Conservation (phyloP, 2,329 filamentous ascomycete genomes). For the Penicillium brasilianum region DNA sequence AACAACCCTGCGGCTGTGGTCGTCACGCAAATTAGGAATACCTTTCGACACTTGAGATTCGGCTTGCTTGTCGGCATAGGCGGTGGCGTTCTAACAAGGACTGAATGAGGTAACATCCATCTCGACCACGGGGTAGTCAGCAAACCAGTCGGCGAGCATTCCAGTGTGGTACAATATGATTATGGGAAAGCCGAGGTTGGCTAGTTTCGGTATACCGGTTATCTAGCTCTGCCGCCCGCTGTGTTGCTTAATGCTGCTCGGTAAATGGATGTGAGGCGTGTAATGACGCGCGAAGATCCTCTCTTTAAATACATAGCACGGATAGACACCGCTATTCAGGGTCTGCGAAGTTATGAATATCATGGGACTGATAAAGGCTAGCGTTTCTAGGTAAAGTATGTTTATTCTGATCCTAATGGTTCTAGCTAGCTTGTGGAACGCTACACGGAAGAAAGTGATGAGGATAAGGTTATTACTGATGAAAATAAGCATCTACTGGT, state of each 20-base stretch:
- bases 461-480: no score
- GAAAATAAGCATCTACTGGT: constrained; percentile 13
- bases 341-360: no score
- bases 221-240: constrained; percentile 19
- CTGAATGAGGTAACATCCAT: constrained; percentile 16
- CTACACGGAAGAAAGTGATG: constrained; percentile 8
- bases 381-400: no score
- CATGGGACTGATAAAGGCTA: no score
- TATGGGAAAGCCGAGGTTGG: background rate
- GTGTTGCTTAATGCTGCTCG: constrained; percentile 23
- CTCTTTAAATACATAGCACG: no score
- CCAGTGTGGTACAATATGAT: background rate
- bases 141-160: background rate
- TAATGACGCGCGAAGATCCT: background rate
- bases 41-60: constrained; percentile 27
- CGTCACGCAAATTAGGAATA: constrained; percentile 25
- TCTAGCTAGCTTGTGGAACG: background rate
- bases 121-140: constrained; percentile 32
- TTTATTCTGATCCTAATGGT: no score
- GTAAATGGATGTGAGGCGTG: constrained; percentile 13
- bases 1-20: constrained; percentile 26
- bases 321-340: no score
- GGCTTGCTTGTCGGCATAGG: constrained; percentile 29
- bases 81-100: constrained; percentile 22
- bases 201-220: constrained; percentile 16